Conservation (phyloP, 2,329 filamentous ascomycete genomes). For the Teratosphaeria nubilosa region DNA sequence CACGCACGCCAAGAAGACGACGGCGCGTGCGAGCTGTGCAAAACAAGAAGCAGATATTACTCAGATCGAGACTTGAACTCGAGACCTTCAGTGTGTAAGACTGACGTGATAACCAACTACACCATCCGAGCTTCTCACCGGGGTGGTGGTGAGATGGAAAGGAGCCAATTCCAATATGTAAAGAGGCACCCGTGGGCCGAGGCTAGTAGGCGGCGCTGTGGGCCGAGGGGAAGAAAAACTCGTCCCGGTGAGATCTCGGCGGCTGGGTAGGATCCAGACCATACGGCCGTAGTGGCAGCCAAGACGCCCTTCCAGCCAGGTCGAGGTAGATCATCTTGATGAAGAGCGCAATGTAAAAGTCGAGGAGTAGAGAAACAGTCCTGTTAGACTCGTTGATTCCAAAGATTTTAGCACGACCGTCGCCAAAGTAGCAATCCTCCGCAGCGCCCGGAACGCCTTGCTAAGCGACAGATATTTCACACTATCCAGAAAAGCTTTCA, state of each 20-base stretch:
- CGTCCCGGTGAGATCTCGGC: not conserved
- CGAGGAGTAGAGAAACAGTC: not conserved
- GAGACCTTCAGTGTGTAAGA: conserved; percentile 25
- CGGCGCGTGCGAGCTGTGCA: too few species aligned
- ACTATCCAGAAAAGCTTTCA: not conserved
- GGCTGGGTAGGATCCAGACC: not conserved
- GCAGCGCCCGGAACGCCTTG: not conserved
- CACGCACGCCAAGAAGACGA: too few species aligned
- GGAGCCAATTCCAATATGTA: not conserved
- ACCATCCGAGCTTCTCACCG: conserved; percentile 15
- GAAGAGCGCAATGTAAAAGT: not conserved
- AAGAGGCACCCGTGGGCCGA: not conserved
- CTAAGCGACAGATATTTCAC: not conserved
- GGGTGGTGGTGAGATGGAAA: not conserved
- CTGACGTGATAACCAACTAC: conserved; percentile 38
- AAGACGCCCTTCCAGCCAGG: not conserved
- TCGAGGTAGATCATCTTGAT: too few species aligned
- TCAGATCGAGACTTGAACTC: not conserved
- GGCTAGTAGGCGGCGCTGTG: not conserved
- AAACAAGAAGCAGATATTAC: not conserved
- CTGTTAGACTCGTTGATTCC: not conserved
- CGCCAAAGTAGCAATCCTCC: not conserved
- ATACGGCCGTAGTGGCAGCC: not conserved
- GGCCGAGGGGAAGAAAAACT: not conserved
- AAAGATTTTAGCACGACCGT: not conserved